Conservation (phyloP, 2,329 filamentous ascomycete genomes). For the Clarireedia paspali region DNA sequence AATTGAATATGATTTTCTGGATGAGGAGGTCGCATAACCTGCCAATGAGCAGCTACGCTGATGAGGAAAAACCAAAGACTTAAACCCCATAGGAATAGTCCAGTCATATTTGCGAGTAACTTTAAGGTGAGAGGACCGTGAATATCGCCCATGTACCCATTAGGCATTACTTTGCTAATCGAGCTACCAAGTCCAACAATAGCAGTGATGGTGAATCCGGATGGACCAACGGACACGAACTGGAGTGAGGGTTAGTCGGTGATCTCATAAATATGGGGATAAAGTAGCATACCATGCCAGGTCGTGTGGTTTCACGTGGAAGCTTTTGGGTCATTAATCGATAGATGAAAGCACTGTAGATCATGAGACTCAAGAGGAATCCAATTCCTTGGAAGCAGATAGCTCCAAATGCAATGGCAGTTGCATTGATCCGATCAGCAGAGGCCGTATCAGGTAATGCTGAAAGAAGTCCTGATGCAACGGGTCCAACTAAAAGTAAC, state of each 20-base stretch:
- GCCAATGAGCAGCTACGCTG: constrained; percentile 67
- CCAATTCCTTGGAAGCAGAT: constrained; percentile 47
- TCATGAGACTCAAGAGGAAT: constrained; percentile 60
- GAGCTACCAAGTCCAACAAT: constrained; percentile 34
- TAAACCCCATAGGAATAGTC: constrained; percentile 77
- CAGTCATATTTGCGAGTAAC: constrained; percentile 50
- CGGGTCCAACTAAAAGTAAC: constrained; percentile 66
- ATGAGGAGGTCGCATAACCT: constrained; percentile 45
- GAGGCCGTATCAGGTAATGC: constrained; percentile 18
- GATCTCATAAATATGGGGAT: constrained; percentile 4
- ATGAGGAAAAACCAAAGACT: constrained; percentile 80
- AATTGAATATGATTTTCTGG: constrained; percentile 54
- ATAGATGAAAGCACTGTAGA: constrained; percentile 78
- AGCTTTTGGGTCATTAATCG: constrained; percentile 84
- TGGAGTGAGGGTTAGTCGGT: constrained; percentile 14
- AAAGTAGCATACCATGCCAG: constrained; percentile 51
- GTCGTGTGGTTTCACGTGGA: constrained; percentile 65
- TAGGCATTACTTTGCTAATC: constrained; percentile 34
- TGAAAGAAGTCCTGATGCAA: constrained; percentile 49
- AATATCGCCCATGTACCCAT: constrained; percentile 35
- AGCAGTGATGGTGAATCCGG: constrained; percentile 51
- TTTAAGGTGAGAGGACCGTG: constrained; percentile 39
- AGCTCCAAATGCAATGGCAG: constrained; percentile 42
- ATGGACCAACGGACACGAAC: constrained; percentile 75
- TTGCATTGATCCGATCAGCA: constrained; percentile 35